Evolutionary conservation across 192 early-diverging fungal species (phyloP).

Genomic region (Linnemannia zychae): DNA sequence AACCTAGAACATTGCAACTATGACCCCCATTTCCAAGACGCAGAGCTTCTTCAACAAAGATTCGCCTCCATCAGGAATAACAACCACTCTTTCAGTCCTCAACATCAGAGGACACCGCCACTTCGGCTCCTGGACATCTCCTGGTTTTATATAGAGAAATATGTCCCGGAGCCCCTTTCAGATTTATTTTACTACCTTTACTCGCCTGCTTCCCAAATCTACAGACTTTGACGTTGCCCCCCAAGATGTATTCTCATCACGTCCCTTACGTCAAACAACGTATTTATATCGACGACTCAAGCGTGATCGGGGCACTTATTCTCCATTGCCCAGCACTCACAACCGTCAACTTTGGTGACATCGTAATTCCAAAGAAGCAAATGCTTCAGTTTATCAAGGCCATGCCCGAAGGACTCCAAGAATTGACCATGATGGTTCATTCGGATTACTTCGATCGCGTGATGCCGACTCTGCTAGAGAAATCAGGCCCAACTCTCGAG

Average conservation of each 20-base stretch:
- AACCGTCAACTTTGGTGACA: neutral
- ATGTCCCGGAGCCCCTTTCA: neutral
- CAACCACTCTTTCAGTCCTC: neutral
- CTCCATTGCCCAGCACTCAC: neutral
- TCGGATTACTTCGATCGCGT: neutral
- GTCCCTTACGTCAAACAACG: too few species aligned
- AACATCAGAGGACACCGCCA: neutral
- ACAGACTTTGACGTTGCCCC: neutral
- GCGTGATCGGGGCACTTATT: too few species aligned
- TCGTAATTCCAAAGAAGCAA: neutral
- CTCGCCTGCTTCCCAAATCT: neutral
- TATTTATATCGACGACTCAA: too few species aligned
- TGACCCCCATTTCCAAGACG: neutral
- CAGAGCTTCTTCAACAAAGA: neutral
- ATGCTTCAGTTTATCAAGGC: neutral
- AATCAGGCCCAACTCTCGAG: neutral
- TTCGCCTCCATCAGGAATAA: neutral
- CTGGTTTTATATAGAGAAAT: neutral
- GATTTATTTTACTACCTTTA: neutral
- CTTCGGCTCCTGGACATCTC: neutral
- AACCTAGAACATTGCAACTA: neutral
- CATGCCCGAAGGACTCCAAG: neutral
- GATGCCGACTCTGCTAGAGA: neutral
- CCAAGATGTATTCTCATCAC: neutral
- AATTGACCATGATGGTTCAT: neutral